Percentiles rank a stretch among this genome's conserved stretches.
These are phyloP conservation scores for Taphrina flavorubra DNA, from an alignment of 1,139 yeast species.

Conservation along the genomic window DNA sequence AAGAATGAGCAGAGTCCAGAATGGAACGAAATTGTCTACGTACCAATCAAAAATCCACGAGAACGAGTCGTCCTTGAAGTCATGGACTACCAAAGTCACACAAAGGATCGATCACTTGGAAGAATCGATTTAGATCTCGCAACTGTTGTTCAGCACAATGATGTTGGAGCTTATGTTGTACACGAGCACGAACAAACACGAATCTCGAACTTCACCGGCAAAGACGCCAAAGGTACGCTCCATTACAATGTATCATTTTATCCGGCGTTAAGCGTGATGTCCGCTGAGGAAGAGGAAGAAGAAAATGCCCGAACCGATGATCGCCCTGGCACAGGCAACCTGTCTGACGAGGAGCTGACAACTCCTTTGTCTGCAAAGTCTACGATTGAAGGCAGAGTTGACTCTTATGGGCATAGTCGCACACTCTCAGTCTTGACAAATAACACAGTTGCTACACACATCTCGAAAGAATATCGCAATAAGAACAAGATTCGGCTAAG, in stretches of 20 bases:
- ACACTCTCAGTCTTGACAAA: background rate
- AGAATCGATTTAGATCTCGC: constrained; percentile 70
- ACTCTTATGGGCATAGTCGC: background rate
- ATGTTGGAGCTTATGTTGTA: constrained; percentile 57
- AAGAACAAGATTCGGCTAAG: constrained; percentile 64
- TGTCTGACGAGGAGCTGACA: background rate
- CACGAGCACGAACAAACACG: constrained; percentile 67
- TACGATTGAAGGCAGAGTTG: background rate
- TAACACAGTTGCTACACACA: background rate
- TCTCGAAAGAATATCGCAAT: background rate
- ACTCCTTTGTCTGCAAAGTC: background rate
- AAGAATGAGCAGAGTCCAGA: constrained; percentile 76
- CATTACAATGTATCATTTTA: constrained; percentile 77
- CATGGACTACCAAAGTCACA: constrained; percentile 82
- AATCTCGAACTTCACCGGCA: constrained; percentile 66
- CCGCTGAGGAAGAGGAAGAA: constrained; percentile 61
- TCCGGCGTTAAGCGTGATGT: constrained; percentile 77
- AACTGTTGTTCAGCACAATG: constrained; percentile 68
- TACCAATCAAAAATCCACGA: constrained; percentile 77
- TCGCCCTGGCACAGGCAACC: background rate
- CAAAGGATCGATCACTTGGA: constrained; percentile 86
- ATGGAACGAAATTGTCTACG: constrained; percentile 83
- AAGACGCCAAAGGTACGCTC: constrained; percentile 81
- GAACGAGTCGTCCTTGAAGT: constrained; percentile 84
- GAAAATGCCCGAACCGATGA: constrained; percentile 43